These are phyloP conservation scores for Lentinula sp. DNA, from an alignment of 768 basidiomycete species.

Conservation along the genomic window DNA sequence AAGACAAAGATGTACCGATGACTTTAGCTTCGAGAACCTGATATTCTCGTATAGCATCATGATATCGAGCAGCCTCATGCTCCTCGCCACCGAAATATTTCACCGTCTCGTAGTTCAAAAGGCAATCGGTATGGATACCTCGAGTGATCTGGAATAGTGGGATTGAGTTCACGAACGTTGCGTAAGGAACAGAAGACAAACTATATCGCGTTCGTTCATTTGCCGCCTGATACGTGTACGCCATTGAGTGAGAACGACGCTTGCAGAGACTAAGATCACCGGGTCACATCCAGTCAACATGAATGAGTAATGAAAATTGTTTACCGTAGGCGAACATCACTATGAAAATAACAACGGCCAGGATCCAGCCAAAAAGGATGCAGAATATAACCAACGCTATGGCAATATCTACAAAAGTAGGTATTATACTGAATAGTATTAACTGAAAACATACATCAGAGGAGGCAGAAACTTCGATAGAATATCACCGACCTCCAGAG, in stretches of 20 bases:
- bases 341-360: constrained; percentile 60
- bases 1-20: constrained; percentile 41
- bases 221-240: constrained; percentile 67
- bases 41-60: constrained; percentile 65
- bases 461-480: constrained; percentile 3
- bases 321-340: constrained; percentile 72
- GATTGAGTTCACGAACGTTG: not conserved
- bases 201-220: constrained; percentile 82
- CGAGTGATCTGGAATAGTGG: constrained; percentile 48
- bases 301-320: constrained; percentile 13
- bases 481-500: constrained; percentile 47
- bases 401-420: constrained; percentile 75
- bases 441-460: constrained; percentile 32
- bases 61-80: constrained; percentile 69
- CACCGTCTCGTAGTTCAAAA: constrained; percentile 80
- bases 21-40: constrained; percentile 72
- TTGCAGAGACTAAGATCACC: constrained; percentile 33
- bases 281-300: not conserved
- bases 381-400: constrained; percentile 67
- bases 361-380: constrained; percentile 56
- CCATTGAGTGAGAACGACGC: constrained; percentile 59
- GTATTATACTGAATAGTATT: constrained; percentile 77
- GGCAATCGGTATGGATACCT: constrained; percentile 76
- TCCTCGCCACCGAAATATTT: constrained; percentile 88
- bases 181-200: constrained; percentile 23